phyloP scores from a whole-genome alignment of 345 rosid genomes.

The Brassica napus region Da-Ae NC_063443.1:15371501-15372000 shows the following conservation, averaged over 20 bases:
- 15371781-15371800: constrained; percentile 52
- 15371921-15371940: not conserved
- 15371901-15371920: not conserved
- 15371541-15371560: not conserved
- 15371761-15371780: constrained; percentile 48
- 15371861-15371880: not conserved
- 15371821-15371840: constrained; percentile 54
- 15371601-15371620: constrained; percentile 57
- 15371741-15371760: constrained; percentile 38
- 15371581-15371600: constrained; percentile 64
- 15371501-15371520: constrained; percentile 11
- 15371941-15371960: not conserved
- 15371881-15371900: not conserved
- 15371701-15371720: not conserved
- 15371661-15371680: not conserved
- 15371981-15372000: not conserved
- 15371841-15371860: not conserved
- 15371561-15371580: constrained; percentile 46
- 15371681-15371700: not conserved
- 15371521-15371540: not conserved
- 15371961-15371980: not conserved
- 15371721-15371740: not conserved
- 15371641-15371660: constrained; percentile 27
- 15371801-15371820: constrained; percentile 50
- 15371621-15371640: constrained; percentile 59